Base-by-base conservation (phyloP, 805 yeast genomes). In the Nakazawaea sp. region DNA sequence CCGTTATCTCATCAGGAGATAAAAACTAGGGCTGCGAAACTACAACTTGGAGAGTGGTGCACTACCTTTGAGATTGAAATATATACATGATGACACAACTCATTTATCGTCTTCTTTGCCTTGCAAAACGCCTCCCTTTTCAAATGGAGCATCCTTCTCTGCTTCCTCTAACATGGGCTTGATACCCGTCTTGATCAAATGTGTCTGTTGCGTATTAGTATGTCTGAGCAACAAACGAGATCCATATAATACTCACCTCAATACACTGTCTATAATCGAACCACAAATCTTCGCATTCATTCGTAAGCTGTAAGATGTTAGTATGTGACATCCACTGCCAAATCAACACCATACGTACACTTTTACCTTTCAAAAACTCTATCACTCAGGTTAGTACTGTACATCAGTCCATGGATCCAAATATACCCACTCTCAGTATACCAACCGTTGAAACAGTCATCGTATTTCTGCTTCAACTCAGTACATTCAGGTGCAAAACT, bases 401-500 rank as follows among this genome's bases (percentile, higher is more conserved):
- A n/a, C n/a, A n/a, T n/a, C n/a, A n/a, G n/a, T n/a, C n/a, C n/a
- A n/a, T n/a, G n/a, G n/a, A n/a, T n/a, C n/a, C n/a, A n/a, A n/a
- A n/a, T 15, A 31, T 6, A 62, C 72, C 34, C 45, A 68, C 74
- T 83, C 49, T 92, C 97, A 4, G 92, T 79, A 56, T 92, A 92
- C 98, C 98, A 89, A 46, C 73, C 72, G 60, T 88, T 89, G 64
- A 92, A 92, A 58, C 98, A 92, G 51, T 79, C 82, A 55, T 92
- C 97, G 53, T 92, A 92, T 51, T 78, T 75, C 49, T 77, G 76
- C 60, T 92, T 92, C 41, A 81, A 73, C 25, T 77, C 83, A 17
- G 95, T 86, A 61, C 98, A 92, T 62, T 92, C 97, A 18, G 97
- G 96, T 26, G 98, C 97, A 68, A 92, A 84, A 43, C 96, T 87